A percentile compares a stretch with the other conserved stretches of the same genome.
phyloP scores from a whole-genome alignment of 2,329 filamentous ascomycete species.

The Lasiodiplodia theobromae region DNA sequence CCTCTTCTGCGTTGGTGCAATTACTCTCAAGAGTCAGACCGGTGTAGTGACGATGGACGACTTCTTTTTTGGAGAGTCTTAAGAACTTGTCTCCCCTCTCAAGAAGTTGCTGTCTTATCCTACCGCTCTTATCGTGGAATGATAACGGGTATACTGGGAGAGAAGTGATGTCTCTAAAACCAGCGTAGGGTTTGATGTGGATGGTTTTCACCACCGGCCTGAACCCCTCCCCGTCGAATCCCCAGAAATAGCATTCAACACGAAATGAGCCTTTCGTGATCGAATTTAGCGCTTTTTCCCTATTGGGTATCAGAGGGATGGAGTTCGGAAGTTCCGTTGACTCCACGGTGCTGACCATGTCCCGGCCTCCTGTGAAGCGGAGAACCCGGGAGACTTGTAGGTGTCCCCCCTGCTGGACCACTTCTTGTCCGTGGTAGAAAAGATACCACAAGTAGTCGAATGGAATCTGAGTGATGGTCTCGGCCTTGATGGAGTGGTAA shows the following conservation, averaged over 20 bases:
- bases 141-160: background rate
- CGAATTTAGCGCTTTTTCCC: too few relatives aligned
- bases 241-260: background rate
- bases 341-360: too few relatives aligned
- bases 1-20: background rate
- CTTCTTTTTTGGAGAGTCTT: background rate
- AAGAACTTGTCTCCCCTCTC: background rate
- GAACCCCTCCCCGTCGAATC: background rate
- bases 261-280: background rate
- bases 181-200: background rate
- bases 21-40: background rate
- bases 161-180: background rate
- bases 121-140: background rate
- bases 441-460: background rate
- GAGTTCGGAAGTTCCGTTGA: background rate
- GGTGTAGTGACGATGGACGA: background rate
- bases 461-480: background rate
- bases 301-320: background rate
- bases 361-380: background rate
- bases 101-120: fast-evolving
- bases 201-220: background rate
- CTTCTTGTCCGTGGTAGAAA: conserved; percentile 1
- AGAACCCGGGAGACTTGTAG: background rate
- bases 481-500: background rate
- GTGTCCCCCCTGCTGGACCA: background rate